A percentile compares a stretch with the other conserved stretches of the same genome.
These are phyloP conservation scores for Boechera retrofracta DNA, from an alignment of 345 rosid genomes.

Conservation along the genomic window DNA sequence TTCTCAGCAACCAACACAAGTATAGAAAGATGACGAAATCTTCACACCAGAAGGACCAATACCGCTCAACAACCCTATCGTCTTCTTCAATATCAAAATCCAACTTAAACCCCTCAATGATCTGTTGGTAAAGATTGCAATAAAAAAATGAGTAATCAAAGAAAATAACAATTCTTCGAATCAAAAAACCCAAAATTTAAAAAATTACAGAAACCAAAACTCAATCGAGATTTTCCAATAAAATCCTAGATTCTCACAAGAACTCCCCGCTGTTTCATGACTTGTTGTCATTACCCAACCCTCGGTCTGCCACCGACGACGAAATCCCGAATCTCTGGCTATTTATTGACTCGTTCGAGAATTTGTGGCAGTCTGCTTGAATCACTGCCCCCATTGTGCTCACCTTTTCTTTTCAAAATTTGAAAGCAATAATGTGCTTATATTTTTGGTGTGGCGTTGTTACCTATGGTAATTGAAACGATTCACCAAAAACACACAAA, in stretches of 20 bases:
- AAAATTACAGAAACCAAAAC: slow-evolving; percentile 25
- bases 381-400: no score
- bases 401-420: no score
- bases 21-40: slow-evolving; percentile 27
- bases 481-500: no score
- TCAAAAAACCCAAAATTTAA: neutral
- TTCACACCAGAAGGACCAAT: neutral
- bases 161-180: slow-evolving; percentile 38
- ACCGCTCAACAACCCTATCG: slow-evolving; percentile 35
- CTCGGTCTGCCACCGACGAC: no score
- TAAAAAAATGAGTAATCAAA: slow-evolving; percentile 12
- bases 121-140: slow-evolving; percentile 30
- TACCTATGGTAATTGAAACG: no score
- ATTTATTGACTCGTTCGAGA: no score
- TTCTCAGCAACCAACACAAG: slow-evolving; percentile 30
- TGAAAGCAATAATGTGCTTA: no score
- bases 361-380: no score
- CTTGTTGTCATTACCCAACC: no score
- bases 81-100: slow-evolving; percentile 19
- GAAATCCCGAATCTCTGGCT: no score
- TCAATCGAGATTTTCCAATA: slow-evolving; percentile 15
- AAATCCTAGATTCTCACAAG: slow-evolving; percentile 33
- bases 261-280: neutral
- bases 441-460: no score
- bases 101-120: slow-evolving; percentile 4